Base-by-base conservation (phyloP, 2,329 filamentous ascomycete species). In the Aspergillus sp. region DNA sequence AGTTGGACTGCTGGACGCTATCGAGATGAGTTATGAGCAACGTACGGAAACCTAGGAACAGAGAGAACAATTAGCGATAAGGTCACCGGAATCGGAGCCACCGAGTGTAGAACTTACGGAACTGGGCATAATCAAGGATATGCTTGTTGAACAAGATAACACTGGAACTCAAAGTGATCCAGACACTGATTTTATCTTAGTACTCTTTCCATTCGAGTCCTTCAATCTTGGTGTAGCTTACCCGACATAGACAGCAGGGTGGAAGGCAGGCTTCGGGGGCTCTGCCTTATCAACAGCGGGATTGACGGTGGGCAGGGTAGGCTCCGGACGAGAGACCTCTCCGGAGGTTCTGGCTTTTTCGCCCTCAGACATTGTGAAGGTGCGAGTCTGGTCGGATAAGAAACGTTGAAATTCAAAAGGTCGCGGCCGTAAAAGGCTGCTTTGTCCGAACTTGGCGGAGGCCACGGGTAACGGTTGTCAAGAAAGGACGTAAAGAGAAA, bases 141-240 rank as follows among this genome's bases (percentile, higher is more conserved):
- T 91, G 97, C 87, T 99, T 99, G 88, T 99, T 98, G 89, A 97
- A 98, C 64, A 99, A 84, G 76, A 99, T 99, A 74, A 98, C 92
- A 71, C 90, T 91, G 47, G 92, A 97, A 73, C 91, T 96, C 77
- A 97, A 84, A 61, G 88, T 82, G 74, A 99, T 98, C 95, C 95
- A 99, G 69, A 88, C 84, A 71, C 93, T 97, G 77, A 25, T 9
- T 21, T 25, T 12, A 28, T 28, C 47, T 73, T 58, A 72, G 67
- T 59, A 55, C 36, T 36, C 17, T 23, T 9, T 19, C 39, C 30
- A 7, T 5, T 45, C 0, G 2, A 41, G 41, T 43, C 25, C 9
- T 12, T 54, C 30, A 36, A 12, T 36, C 32, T 13, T 41, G 36
- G 17, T 28, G 48, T 36, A 9, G 65, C 76, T 74, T 78, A 87